Conservation (phyloP, 805 yeast species). For the Schizosaccharomyces japonicus region DNA sequence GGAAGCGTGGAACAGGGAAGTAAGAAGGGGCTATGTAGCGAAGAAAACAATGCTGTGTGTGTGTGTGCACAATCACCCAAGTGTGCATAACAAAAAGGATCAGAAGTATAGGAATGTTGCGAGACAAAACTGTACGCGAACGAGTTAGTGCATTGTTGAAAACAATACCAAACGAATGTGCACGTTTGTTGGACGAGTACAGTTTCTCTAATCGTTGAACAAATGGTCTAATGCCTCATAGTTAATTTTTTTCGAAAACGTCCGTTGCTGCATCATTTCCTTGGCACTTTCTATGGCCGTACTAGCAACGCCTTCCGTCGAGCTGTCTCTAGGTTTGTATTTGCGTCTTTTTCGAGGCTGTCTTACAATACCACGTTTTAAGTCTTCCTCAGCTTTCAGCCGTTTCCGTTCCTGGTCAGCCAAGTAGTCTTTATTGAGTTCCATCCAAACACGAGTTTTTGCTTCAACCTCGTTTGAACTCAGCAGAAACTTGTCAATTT, state of each 20-base stretch:
- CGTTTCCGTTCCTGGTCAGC: conserved; percentile 67
- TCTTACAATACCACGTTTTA: conserved; percentile 49
- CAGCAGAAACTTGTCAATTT: conserved; percentile 35
- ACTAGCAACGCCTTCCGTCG: conserved; percentile 19
- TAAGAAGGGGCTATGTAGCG: too few species aligned
- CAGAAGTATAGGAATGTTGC: too few species aligned
- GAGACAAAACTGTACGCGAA: too few species aligned
- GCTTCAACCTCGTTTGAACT: conserved; percentile 37
- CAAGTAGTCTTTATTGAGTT: conserved; percentile 64
- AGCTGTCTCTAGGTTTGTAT: conserved; percentile 13
- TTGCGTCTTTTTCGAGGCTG: conserved; percentile 21
- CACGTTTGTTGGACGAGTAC: too few species aligned
- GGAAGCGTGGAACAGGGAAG: too few species aligned
- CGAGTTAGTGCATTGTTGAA: too few species aligned
- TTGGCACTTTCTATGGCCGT: conserved; percentile 64
- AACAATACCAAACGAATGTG: too few species aligned
- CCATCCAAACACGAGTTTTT: conserved; percentile 75
- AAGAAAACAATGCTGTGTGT: too few species aligned
- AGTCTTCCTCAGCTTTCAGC: conserved; percentile 67
- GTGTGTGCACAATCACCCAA: too few species aligned
- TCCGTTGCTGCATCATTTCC: conserved; percentile 47
- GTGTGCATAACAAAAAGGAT: too few species aligned
- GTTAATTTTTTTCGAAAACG: conserved; percentile 72
- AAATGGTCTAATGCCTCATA: conserved; percentile 45
- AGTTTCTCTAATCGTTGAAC: conserved; percentile 10